These are phyloP conservation scores for Neofusicoccum sp. DNA, from an alignment of 2,329 filamentous ascomycete species.

Conservation along the genomic window DNA sequence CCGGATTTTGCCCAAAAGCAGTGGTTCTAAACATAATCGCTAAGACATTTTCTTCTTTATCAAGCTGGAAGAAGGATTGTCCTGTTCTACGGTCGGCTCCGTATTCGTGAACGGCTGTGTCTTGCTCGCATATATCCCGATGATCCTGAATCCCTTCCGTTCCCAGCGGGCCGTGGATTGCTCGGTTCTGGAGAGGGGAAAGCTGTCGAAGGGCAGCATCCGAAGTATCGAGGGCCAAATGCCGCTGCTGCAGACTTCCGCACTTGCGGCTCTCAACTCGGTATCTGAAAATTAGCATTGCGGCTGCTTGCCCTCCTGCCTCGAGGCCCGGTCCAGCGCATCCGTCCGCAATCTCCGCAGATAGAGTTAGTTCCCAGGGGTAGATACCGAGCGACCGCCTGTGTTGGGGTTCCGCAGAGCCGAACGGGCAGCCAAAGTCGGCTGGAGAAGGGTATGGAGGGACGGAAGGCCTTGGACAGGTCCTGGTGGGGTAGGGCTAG, in stretches of 20 bases:
- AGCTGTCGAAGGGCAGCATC: neutral
- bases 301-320: neutral
- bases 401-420: neutral
- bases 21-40: neutral
- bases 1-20: neutral
- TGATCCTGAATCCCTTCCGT: neutral
- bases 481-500: slow-evolving; percentile 14
- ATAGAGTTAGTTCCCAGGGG: no score
- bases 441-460: slow-evolving; percentile 4
- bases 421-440: slow-evolving; percentile 9
- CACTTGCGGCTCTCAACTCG: neutral
- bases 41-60: no score
- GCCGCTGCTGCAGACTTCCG: neutral
- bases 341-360: neutral
- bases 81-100: no score
- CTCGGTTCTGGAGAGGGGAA: neutral
- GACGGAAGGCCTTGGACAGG: neutral
- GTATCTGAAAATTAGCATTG: neutral
- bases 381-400: neutral
- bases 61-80: no score
- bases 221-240: neutral
- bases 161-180: neutral
- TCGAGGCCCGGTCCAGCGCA: neutral
- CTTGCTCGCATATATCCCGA: neutral
- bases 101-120: no score